A percentile compares a stretch with the other conserved stretches of the same genome.
phyloP scores from a whole-genome alignment of 139 green algal genomes.

The Pleodorina starrii region DNA sequence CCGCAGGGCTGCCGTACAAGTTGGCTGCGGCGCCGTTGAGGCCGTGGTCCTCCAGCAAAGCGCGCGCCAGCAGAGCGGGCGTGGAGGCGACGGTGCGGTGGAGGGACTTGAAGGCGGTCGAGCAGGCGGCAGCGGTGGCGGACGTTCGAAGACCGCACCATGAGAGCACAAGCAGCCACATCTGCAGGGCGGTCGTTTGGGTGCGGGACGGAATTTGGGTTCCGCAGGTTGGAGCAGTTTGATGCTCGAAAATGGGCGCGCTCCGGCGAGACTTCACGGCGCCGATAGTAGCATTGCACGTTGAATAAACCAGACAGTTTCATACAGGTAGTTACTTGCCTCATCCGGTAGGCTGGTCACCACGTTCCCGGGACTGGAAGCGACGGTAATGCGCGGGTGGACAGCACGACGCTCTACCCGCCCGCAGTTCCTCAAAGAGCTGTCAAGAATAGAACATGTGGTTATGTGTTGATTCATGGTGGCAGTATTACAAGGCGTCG shows the following conservation, averaged over 20 bases:
- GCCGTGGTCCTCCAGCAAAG: not conserved
- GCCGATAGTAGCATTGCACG: no score
- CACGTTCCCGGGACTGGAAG: not conserved
- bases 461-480: not conserved
- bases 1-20: constrained; percentile 5
- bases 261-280: no score
- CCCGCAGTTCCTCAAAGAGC: not conserved
- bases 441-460: not conserved
- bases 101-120: not conserved
- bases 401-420: not conserved
- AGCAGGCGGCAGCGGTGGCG: not conserved
- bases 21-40: not conserved
- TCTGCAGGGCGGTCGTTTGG: no score
- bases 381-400: no score
- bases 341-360: not conserved
- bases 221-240: no score
- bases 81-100: not conserved
- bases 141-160: not conserved
- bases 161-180: not conserved
- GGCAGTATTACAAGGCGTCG: not conserved
- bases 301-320: not conserved
- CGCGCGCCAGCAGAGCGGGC: not conserved
- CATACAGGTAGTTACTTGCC: not conserved
- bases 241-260: no score
- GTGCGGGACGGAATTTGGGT: no score